A percentile compares a stretch with the other conserved stretches of the same genome.
Evolutionary conservation across 176 grass and related monocot species (phyloP).

Genomic region (Oryza rufipogon): DNA sequence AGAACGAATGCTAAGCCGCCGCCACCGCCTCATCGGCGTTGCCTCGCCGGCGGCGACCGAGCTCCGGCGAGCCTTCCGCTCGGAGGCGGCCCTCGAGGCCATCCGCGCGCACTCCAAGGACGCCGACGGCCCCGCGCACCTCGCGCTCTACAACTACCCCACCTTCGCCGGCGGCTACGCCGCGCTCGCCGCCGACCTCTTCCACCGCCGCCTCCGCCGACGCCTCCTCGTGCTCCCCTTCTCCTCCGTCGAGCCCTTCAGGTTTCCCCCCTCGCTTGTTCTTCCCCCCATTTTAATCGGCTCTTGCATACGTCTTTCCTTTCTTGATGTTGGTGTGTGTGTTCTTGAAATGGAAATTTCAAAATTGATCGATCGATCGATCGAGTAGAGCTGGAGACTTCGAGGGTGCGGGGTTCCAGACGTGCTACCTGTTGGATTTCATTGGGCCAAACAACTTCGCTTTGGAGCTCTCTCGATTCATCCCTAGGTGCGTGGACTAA

Average conservation of each 20-base stretch:
- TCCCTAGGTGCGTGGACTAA: slow-evolving; percentile 45
- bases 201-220: slow-evolving; percentile 47
- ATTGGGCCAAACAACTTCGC: slow-evolving; percentile 70
- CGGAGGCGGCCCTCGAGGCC: slow-evolving; percentile 62
- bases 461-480: slow-evolving; percentile 57
- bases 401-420: slow-evolving; percentile 45
- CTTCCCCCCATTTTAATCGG: neutral
- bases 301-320: neutral
- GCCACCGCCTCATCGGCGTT: neutral
- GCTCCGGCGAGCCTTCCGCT: slow-evolving; percentile 60
- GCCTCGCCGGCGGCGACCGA: neutral
- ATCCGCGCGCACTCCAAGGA: slow-evolving; percentile 40
- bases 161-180: slow-evolving; percentile 82
- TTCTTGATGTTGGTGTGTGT: neutral
- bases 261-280: slow-evolving; percentile 38
- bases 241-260: slow-evolving; percentile 78
- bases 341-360: slow-evolving; percentile 5
- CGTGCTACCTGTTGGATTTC: slow-evolving; percentile 92
- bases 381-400: slow-evolving; percentile 66
- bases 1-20: slow-evolving; percentile 35
- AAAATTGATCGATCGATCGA: neutral
- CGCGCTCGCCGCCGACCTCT: slow-evolving; percentile 76
- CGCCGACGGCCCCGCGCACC: slow-evolving; percentile 27
- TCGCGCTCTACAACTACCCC: slow-evolving; percentile 92
- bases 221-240: slow-evolving; percentile 74